Conservation (phyloP, 2,329 filamentous ascomycete genomes). For the Lachnellula hyalina region DNA sequence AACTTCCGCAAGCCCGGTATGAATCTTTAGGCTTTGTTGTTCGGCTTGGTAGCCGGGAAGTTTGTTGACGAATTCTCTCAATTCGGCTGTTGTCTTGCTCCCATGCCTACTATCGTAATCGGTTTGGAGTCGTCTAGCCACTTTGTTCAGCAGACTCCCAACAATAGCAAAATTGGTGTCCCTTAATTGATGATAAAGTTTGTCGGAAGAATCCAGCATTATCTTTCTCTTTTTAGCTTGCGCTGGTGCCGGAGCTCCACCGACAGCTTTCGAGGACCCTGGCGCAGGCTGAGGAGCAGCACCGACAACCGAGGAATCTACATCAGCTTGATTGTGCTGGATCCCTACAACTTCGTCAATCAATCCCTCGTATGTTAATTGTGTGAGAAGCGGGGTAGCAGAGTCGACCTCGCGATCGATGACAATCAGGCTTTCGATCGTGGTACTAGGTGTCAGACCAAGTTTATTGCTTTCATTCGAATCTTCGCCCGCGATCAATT, state of each 20-base stretch:
- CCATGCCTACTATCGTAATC: constrained; percentile 86
- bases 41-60: constrained; percentile 89
- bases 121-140: constrained; percentile 76
- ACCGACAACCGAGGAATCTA: constrained; percentile 85
- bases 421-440: constrained; percentile 85
- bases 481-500: constrained; percentile 75
- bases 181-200: constrained; percentile 79
- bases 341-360: constrained; percentile 93
- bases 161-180: constrained; percentile 96
- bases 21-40: constrained; percentile 85
- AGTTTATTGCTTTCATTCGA: constrained; percentile 54
- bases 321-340: constrained; percentile 84
- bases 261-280: constrained; percentile 49
- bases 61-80: constrained; percentile 93
- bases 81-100: constrained; percentile 81
- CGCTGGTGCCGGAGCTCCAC: constrained; percentile 49
- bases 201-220: constrained; percentile 81
- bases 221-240: constrained; percentile 80
- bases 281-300: constrained; percentile 55
- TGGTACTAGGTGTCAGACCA: constrained; percentile 77
- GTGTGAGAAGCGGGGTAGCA: constrained; percentile 84
- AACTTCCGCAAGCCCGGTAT: constrained; percentile 88
- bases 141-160: constrained; percentile 80
- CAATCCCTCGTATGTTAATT: constrained; percentile 93
- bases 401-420: constrained; percentile 95